Evolutionary conservation across 768 basidiomycete species (phyloP).

Genomic region (Cystofilobasidium ferigula): DNA sequence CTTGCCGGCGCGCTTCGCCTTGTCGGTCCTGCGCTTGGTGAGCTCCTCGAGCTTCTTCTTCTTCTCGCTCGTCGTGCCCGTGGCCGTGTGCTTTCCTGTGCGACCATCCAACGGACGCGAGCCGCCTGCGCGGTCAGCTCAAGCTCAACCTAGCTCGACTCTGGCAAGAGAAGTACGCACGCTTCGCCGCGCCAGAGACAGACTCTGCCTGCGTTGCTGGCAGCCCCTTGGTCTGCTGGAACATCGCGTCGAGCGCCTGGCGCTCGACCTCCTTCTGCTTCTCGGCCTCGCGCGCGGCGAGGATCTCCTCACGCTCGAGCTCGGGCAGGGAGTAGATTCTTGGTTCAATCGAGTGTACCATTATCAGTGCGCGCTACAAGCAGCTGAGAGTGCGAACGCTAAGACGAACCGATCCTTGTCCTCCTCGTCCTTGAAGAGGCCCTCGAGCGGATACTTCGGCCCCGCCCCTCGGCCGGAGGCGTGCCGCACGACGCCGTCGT

Average conservation of each 20-base stretch:
- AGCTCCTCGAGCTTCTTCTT: slow-evolving; percentile 67
- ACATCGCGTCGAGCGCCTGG: slow-evolving; percentile 59
- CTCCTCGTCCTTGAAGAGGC: slow-evolving; percentile 72
- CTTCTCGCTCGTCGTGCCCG: slow-evolving; percentile 72
- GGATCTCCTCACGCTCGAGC: slow-evolving; percentile 75
- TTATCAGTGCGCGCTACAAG: background rate
- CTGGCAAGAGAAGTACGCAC: slow-evolving; percentile 41
- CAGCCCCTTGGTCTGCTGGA: slow-evolving; percentile 29
- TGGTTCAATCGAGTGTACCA: background rate
- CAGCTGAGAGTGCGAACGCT: background rate
- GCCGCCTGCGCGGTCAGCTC: background rate
- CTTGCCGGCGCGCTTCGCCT: slow-evolving; percentile 61
- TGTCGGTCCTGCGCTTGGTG: slow-evolving; percentile 74
- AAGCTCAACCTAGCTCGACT: background rate
- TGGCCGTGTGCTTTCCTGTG: slow-evolving; percentile 63
- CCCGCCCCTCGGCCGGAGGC: slow-evolving; percentile 41
- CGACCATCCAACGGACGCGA: too few species aligned
- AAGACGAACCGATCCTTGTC: slow-evolving; percentile 65
- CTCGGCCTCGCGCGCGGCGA: slow-evolving; percentile 69
- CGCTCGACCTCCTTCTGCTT: slow-evolving; percentile 64
- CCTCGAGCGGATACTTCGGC: slow-evolving; percentile 74
- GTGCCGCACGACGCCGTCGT: slow-evolving; percentile 44
- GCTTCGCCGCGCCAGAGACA: slow-evolving; percentile 50
- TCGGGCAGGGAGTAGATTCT: slow-evolving; percentile 74
- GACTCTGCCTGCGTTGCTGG: slow-evolving; percentile 46